Base-by-base conservation (phyloP, 768 basidiomycete genomes). In the Mycena maculata region DNA sequence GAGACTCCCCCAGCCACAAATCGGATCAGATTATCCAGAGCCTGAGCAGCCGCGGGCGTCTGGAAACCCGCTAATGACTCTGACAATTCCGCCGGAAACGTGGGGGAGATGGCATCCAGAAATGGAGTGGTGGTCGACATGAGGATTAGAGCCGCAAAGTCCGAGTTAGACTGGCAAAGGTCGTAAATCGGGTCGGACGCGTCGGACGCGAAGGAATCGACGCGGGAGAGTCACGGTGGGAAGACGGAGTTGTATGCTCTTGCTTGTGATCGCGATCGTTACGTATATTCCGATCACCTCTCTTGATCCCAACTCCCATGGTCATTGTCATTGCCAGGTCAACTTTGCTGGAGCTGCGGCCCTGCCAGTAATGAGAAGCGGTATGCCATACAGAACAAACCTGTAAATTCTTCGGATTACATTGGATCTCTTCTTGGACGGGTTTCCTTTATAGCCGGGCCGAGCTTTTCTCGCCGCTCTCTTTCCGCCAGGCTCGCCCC, bases 21-120 rank as follows among this genome's bases (percentile, higher is more conserved):
- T 42, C 84, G 78, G 31, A 86, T 77, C 4, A 86, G 72, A 44
- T 79, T 79, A 56, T 86, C 84, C 18, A 87, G 74, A 8, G 78
- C 49, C 55, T 30, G 60, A 44, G 60, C 49, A n/a, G 30, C 39
- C 44, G 25, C 56, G 23, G 67, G 67, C 25, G 54, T 53, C 41
- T 63, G 60, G 12, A 63, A 48, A 8, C 2, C 50, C 3, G 49
- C 49, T 23, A 68, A 48, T 6, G 60, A 62, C 25, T 68, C 56
- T 9, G 61, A 68, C 44, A 68, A n/a, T 38, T 44, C 55, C 27
- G 31, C 18, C 12, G 67, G 67, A 31, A 68, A 48, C 9, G 49
- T 49, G 30, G 67, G 25, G 30, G 41, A 28, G 55, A 68, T 54
- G 12, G 60, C 67, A 22, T 30, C 45, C 38, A 68, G 41, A 27